These are phyloP conservation scores for Bretschneidera sinensis DNA, from an alignment of 345 rosid genomes.

Conservation along the genomic window DNA sequence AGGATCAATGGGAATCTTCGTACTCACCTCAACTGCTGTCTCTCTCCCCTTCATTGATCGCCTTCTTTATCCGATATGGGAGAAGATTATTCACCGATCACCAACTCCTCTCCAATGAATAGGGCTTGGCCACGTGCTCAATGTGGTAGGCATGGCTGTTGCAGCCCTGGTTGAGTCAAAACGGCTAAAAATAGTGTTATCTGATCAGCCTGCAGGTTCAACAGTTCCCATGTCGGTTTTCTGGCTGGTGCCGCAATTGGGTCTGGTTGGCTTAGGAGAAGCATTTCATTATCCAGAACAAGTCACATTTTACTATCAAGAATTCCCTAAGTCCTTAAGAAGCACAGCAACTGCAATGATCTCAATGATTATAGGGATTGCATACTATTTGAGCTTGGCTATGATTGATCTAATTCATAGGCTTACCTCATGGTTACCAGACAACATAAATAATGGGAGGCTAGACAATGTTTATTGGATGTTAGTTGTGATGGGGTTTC, in stretches of 20 bases:
- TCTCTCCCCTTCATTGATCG: conserved; percentile 29
- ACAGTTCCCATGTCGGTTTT: conserved; percentile 33
- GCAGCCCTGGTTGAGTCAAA: conserved; percentile 42
- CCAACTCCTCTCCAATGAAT: conserved; percentile 34
- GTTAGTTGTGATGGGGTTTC: conserved; percentile 23
- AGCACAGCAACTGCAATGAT: conserved; percentile 47
- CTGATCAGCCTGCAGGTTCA: neutral
- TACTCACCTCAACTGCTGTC: conserved; percentile 20
- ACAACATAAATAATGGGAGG: conserved; percentile 45
- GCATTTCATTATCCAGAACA: conserved; percentile 48
- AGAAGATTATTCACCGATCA: conserved; percentile 17
- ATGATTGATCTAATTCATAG: conserved; percentile 31
- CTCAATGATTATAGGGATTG: conserved; percentile 30
- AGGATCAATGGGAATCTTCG: conserved; percentile 34
- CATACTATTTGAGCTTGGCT: conserved; percentile 35
- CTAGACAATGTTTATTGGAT: conserved; percentile 42
- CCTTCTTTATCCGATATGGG: conserved; percentile 29
- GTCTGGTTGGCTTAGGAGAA: conserved; percentile 40
- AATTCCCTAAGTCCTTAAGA: conserved; percentile 35
- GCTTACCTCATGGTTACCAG: conserved; percentile 42
- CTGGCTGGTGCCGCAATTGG: conserved; percentile 47
- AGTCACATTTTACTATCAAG: conserved; percentile 34
- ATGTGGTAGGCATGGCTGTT: conserved; percentile 25
- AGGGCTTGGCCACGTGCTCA: conserved; percentile 43
- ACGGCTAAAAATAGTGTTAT: conserved; percentile 24